These are phyloP conservation scores for Leptographium galeiforme DNA, from an alignment of 2,329 filamentous ascomycete genomes.

Conservation along the genomic window DNA sequence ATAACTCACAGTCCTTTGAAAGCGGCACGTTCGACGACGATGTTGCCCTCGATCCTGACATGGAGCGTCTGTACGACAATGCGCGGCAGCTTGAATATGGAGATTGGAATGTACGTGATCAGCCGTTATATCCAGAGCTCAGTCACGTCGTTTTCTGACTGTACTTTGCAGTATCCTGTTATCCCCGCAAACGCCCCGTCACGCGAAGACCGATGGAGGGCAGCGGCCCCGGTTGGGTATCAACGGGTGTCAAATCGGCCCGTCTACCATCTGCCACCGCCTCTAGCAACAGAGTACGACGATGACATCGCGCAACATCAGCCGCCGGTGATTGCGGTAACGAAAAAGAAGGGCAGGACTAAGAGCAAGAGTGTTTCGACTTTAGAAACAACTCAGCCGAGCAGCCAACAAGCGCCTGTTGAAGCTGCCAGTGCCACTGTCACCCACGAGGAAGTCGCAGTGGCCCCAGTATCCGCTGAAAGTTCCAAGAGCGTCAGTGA, in stretches of 20 bases:
- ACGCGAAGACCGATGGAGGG: conserved; percentile 44
- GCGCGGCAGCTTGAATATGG: conserved; percentile 65
- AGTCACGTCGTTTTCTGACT: neutral
- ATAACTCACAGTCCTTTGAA: conserved; percentile 21
- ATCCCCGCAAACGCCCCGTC: conserved; percentile 68
- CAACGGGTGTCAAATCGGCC: conserved; percentile 20
- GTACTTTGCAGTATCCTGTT: conserved; percentile 61
- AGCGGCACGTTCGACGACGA: conserved; percentile 37
- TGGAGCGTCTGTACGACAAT: conserved; percentile 57
- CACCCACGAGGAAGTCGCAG: too few species aligned
- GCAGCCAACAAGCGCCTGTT: neutral
- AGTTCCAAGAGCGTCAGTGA: neutral
- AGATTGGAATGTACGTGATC: conserved; percentile 76
- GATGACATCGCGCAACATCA: neutral
- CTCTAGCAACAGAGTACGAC: neutral
- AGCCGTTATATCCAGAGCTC: neutral
- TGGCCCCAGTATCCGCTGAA: neutral
- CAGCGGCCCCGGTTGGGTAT: conserved; percentile 10
- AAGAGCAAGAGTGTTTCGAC: conserved; percentile 6
- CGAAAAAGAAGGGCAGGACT: conserved; percentile 12
- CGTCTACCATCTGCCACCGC: conserved; percentile 1
- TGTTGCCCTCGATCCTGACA: conserved; percentile 48
- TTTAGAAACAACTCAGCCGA: conserved; percentile 1
- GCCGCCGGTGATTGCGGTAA: neutral
- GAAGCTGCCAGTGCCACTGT: neutral